phyloP scores from a whole-genome alignment of 164 flowering plant species.

The Chloranthus sessilifolius region DNA sequence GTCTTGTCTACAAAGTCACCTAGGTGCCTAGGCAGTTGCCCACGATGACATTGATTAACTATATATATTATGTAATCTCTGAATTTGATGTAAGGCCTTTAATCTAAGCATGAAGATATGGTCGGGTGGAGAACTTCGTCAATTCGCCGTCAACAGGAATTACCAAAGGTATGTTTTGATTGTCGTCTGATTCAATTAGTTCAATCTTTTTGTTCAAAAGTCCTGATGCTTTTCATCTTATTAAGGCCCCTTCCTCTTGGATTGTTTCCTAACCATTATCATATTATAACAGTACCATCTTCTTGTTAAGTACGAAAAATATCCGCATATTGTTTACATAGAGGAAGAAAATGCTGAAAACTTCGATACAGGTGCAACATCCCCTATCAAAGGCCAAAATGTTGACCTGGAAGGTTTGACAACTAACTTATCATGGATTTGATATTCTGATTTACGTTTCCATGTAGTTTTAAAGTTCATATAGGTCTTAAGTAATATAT shows the following conservation, averaged over 20 bases:
- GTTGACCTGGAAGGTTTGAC: slow-evolving; percentile 71
- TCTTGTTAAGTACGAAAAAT: slow-evolving; percentile 47
- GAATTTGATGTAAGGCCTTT: slow-evolving; percentile 19
- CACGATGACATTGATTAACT: too few relatives aligned
- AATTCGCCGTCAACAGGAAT: slow-evolving; percentile 76
- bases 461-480: too few relatives aligned
- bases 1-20: too few relatives aligned
- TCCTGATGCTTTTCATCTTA: not conserved
- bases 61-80: not conserved
- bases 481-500: too few relatives aligned
- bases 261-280: slow-evolving; percentile 1
- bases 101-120: slow-evolving; percentile 52
- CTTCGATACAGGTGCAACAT: slow-evolving; percentile 11
- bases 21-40: too few relatives aligned
- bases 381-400: slow-evolving; percentile 23
- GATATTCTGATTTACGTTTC: not conserved
- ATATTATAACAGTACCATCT: slow-evolving; percentile 40
- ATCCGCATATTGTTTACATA: slow-evolving; percentile 71
- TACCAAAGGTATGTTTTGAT: slow-evolving; percentile 60
- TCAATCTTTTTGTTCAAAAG: too few relatives aligned
- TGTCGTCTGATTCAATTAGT: slow-evolving; percentile 1
- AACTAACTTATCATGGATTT: slow-evolving; percentile 5
- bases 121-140: slow-evolving; percentile 99
- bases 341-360: slow-evolving; percentile 32
- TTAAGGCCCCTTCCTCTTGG: slow-evolving; percentile 1